These are phyloP conservation scores for Coemansia sp. DNA, from an alignment of 192 early-diverging fungal genomes.

Conservation along the genomic window DNA sequence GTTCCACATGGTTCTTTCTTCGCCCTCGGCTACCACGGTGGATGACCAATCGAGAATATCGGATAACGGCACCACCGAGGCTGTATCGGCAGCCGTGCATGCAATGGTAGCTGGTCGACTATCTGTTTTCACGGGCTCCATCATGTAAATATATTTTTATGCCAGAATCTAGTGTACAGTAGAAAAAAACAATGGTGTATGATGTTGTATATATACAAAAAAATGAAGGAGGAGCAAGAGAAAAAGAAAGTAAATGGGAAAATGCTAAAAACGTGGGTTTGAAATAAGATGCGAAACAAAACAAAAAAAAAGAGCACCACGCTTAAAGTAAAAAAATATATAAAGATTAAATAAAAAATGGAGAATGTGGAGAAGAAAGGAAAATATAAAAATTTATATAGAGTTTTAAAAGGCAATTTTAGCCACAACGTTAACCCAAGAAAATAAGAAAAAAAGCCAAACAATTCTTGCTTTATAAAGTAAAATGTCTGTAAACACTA, in stretches of 20 bases:
- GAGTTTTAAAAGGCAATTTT: neutral
- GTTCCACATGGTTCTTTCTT: slow-evolving; percentile 3
- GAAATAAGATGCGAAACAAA: neutral
- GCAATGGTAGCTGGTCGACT: slow-evolving; percentile 26
- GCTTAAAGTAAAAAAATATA: slow-evolving; percentile 2
- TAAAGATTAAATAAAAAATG: neutral
- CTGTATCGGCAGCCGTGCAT: slow-evolving; percentile 11
- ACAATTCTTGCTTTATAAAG: neutral
- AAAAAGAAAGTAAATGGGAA: neutral
- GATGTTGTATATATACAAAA: no score
- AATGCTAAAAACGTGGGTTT: neutral
- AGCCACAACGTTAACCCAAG: neutral
- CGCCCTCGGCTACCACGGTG: no score
- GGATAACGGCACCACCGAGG: slow-evolving; percentile 6
- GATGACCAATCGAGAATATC: slow-evolving; percentile 31
- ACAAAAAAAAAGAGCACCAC: neutral
- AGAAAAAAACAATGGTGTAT: no score
- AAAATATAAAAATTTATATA: neutral
- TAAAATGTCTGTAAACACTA: neutral
- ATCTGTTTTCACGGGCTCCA: slow-evolving; percentile 3
- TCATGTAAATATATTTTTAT: no score
- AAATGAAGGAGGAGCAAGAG: neutral
- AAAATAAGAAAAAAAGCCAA: neutral
- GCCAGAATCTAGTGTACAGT: no score
- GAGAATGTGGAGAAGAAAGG: neutral